phyloP scores from a whole-genome alignment of 1,284 basidiomycete genomes.

The Xanthoconium separans region DNA sequence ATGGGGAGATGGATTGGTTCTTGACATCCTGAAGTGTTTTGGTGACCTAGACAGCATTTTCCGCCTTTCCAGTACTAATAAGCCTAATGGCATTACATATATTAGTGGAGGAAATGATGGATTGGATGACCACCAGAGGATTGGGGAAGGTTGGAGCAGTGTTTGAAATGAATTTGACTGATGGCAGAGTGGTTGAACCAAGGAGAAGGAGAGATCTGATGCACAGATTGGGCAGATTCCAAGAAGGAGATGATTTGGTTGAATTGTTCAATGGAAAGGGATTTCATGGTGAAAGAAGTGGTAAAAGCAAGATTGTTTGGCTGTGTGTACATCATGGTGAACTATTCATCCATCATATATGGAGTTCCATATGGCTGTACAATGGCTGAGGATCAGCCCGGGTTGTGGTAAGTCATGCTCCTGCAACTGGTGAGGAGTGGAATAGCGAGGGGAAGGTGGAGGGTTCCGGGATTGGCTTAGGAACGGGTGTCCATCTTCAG shows the following conservation, averaged over 20 bases:
- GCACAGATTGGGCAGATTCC: background rate
- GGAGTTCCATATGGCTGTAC: too few relatives aligned
- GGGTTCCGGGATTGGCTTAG: too few relatives aligned
- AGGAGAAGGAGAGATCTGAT: background rate
- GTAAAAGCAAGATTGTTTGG: background rate
- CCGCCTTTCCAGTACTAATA: background rate
- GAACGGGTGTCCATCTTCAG: too few relatives aligned
- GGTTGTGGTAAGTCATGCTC: too few relatives aligned
- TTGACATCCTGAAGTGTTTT: too few relatives aligned
- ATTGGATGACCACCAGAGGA: background rate
- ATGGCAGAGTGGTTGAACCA: background rate
- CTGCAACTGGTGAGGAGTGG: too few relatives aligned
- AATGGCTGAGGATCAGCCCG: too few relatives aligned
- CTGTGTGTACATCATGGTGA: background rate
- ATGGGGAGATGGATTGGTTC: too few relatives aligned
- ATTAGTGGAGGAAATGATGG: background rate
- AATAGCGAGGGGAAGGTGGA: too few relatives aligned
- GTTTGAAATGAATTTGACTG: background rate
- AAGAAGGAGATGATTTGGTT: background rate
- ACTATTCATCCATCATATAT: too few relatives aligned
- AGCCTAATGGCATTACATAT: background rate
- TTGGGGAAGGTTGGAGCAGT: background rate
- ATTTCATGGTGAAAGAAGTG: background rate
- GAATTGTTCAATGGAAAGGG: background rate
- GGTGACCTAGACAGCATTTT: background rate